These are phyloP conservation scores for Kalanchoe fedtschenkoi DNA, from an alignment of 164 flowering plant species.

Conservation along the genomic window DNA sequence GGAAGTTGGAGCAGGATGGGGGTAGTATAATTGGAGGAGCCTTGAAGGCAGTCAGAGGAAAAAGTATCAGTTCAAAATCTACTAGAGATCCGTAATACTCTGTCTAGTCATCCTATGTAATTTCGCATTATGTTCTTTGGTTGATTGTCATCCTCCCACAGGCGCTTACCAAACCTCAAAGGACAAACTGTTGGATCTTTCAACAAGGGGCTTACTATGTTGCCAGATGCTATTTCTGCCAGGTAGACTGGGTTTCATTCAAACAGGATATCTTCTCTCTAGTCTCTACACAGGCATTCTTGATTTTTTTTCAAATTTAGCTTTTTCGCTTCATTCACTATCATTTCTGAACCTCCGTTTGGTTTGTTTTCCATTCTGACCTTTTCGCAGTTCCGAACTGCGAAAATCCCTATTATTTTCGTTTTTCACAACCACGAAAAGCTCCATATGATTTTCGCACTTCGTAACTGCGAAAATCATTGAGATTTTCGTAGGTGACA, in stretches of 20 bases:
- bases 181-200: slow-evolving; percentile 98
- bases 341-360: too few relatives aligned
- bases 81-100: slow-evolving; percentile 72
- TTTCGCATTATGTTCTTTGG: slow-evolving; percentile 1
- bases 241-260: slow-evolving; percentile 31
- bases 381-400: too few relatives aligned
- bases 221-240: slow-evolving; percentile 72
- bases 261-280: background rate
- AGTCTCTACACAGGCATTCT: background rate
- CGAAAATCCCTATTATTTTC: too few relatives aligned
- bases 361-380: too few relatives aligned
- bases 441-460: too few relatives aligned
- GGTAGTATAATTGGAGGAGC: slow-evolving; percentile 89
- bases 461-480: too few relatives aligned
- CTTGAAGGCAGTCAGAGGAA: slow-evolving; percentile 62
- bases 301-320: too few relatives aligned
- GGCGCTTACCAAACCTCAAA: slow-evolving; percentile 78
- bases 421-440: too few relatives aligned
- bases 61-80: slow-evolving; percentile 41
- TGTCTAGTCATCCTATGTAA: background rate
- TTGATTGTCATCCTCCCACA: slow-evolving; percentile 22
- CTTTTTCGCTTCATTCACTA: too few relatives aligned
- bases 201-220: slow-evolving; percentile 69
- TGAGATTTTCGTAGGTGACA: too few relatives aligned
- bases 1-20: slow-evolving; percentile 87